phyloP scores from a whole-genome alignment of 2,329 filamentous ascomycete genomes.

The Cladosporium sp. region DNA sequence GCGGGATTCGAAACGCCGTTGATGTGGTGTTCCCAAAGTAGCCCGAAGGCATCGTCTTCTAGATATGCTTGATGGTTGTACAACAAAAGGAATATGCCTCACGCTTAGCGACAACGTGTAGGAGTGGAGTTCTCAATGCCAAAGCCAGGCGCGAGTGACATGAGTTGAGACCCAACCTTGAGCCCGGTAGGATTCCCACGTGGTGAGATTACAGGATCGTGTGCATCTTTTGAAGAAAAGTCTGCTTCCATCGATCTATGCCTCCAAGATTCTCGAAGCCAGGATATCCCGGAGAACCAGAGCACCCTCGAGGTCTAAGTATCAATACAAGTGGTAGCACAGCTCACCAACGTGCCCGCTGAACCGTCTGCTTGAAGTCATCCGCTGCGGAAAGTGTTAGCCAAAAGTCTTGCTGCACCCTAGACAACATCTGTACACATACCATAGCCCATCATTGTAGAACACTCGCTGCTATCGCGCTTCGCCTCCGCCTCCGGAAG shows the following conservation, averaged over 20 bases:
- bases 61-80: background rate
- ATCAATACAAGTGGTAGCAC: background rate
- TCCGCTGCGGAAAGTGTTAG: background rate
- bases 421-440: background rate
- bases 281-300: background rate
- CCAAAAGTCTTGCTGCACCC: background rate
- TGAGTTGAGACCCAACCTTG: background rate
- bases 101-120: background rate
- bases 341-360: slow-evolving; percentile 3
- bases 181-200: background rate
- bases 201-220: background rate
- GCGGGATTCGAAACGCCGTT: no score
- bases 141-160: background rate
- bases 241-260: background rate
- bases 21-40: no score
- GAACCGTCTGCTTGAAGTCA: slow-evolving; percentile 9
- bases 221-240: background rate
- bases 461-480: slow-evolving; percentile 34
- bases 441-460: slow-evolving; percentile 24
- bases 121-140: background rate
- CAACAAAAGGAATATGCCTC: background rate
- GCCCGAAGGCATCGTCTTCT: no score
- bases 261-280: background rate
- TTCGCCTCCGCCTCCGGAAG: slow-evolving; percentile 44
- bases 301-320: background rate